Conservation (phyloP, 73 alveolate species). For the Paramecium biaurelia region DNA sequence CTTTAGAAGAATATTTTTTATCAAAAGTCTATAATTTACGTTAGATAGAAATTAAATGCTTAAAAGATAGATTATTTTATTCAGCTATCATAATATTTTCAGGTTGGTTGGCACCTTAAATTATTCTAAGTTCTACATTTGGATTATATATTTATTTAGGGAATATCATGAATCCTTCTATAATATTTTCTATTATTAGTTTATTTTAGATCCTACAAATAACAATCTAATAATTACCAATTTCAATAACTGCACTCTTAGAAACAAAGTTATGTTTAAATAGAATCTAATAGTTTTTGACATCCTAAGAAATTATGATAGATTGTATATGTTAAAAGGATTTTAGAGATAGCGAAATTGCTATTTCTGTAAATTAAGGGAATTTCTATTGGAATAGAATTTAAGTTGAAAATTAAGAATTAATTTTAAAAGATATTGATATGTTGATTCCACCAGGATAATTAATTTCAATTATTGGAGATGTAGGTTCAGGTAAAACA, state of each 20-base stretch:
- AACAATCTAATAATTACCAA: slow-evolving; percentile 85
- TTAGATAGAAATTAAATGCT: slow-evolving; percentile 66
- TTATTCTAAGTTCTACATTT: slow-evolving; percentile 69
- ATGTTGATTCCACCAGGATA: slow-evolving; percentile 62
- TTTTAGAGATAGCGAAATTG: background rate
- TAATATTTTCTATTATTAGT: slow-evolving; percentile 74
- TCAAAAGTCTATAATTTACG: slow-evolving; percentile 66
- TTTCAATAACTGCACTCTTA: slow-evolving; percentile 68
- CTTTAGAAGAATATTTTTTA: slow-evolving; percentile 72
- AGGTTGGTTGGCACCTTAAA: slow-evolving; percentile 71
- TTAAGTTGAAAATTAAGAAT: background rate
- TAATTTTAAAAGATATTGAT: slow-evolving; percentile 60
- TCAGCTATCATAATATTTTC: slow-evolving; percentile 50
- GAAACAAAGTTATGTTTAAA: slow-evolving; percentile 76
- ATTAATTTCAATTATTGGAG: slow-evolving; percentile 72
- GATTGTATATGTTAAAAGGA: background rate
- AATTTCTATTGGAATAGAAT: background rate
- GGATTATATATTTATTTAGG: slow-evolving; percentile 70
- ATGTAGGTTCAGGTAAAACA: slow-evolving; percentile 78
- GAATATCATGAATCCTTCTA: slow-evolving; percentile 70
- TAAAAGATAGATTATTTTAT: slow-evolving; percentile 46
- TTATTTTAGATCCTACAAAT: slow-evolving; percentile 72
- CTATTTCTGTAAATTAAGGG: background rate
- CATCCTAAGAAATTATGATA: background rate
- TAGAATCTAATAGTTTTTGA: slow-evolving; percentile 57